phyloP scores from a whole-genome alignment of 495 filamentous ascomycete genomes.

The Tuber borchii region DNA sequence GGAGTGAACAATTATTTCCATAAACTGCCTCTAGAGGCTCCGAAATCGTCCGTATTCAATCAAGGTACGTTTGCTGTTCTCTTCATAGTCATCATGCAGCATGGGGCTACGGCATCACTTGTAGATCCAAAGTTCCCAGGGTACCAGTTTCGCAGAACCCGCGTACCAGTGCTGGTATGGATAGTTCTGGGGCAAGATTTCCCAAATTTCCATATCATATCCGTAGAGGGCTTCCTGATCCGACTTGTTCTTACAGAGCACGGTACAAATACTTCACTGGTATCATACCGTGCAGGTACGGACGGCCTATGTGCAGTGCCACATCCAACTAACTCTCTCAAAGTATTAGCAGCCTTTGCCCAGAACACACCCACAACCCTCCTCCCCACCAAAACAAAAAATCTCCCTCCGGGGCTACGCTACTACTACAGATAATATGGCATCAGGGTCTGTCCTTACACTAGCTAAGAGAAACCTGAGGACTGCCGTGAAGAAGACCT shows the following conservation, averaged over 20 bases:
- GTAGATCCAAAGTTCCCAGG: neutral
- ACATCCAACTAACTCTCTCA: neutral
- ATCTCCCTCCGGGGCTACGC: neutral
- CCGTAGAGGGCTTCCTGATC: neutral
- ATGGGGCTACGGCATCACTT: neutral
- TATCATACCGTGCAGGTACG: neutral
- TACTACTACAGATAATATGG: slow-evolving; percentile 11
- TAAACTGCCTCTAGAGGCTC: neutral
- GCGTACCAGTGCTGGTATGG: neutral
- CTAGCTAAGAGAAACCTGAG: slow-evolving; percentile 35
- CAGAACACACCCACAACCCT: neutral
- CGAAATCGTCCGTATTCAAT: neutral
- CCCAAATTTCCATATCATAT: neutral
- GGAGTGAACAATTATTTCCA: neutral
- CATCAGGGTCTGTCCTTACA: slow-evolving; percentile 16
- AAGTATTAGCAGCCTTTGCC: neutral
- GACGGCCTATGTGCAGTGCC: no score
- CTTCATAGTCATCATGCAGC: neutral
- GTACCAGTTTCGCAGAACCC: neutral
- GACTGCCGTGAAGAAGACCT: slow-evolving; percentile 26
- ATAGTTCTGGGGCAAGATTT: neutral
- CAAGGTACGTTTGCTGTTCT: neutral
- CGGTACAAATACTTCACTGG: neutral
- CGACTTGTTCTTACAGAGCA: neutral
- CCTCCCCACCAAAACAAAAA: neutral